Evolutionary conservation across 176 grass and related monocot species (phyloP), one percentile per base, ranked within the genome.

Genomic region (Tillandsia leiboldiana): DNA sequence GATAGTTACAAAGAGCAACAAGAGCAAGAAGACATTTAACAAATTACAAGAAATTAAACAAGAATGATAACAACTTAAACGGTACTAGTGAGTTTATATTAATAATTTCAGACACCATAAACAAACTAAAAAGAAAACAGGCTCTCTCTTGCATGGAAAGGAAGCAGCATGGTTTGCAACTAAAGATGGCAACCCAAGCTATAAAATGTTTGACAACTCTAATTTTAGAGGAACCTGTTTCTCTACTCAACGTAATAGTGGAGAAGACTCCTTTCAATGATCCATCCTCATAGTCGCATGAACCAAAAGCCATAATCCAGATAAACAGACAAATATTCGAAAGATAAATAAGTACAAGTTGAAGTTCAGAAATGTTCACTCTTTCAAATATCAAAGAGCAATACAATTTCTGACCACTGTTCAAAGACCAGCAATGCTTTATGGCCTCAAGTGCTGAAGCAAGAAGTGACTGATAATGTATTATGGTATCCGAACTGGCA

Each of bases 401-500:
- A n/a, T 4, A 58, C 54, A 58, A n/a, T 15, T 58, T 7, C 54
- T n/a, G 20, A 7, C 13, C 12, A 13, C 54, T 59, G 9, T 49
- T n/a, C 48, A 49, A 49, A 47, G 65, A 67, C 14, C 65, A 2
- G 13, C 9, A 14, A 8, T 47, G 12, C 29, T 67, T 67, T 8
- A 47, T 14, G 1, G 27, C 50, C 72, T 88, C 74, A 84, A 74
- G 77, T 52, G 48, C 49, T 26, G 63, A 70, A 51, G 54, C 50
- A 84, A 71, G 77, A 70, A 33, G 69, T 53, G 3, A 62, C 26
- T 56, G 9, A 14, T 22, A 79, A 12, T 52, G 51, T 52, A 64
- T 52, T 57, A 22, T 22, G 75, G 80, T 57, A 72, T 83, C 80
- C 49, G 62, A 72, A 75, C 51, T 69, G 81, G 65, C 50, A 68